Evolutionary conservation across 2,329 filamentous ascomycete species (phyloP).

Genomic region (Fusarium tupiense): DNA sequence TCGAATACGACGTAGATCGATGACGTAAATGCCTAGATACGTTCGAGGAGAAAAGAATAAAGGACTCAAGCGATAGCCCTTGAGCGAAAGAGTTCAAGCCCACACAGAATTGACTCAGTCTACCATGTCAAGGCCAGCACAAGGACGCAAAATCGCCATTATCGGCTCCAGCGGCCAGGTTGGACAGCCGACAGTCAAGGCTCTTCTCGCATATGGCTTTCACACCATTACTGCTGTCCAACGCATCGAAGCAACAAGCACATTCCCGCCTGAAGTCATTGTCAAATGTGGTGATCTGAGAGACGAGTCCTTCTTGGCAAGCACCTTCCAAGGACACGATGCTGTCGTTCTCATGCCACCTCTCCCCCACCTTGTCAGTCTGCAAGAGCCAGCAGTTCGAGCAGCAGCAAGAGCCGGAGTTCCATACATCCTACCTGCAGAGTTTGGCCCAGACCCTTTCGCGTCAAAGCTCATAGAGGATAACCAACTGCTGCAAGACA

Average conservation of each 20-base stretch:
- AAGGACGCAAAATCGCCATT: slow-evolving; percentile 16
- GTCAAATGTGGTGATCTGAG: slow-evolving; percentile 6
- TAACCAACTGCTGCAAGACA: slow-evolving; percentile 15
- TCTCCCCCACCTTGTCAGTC: slow-evolving; percentile 9
- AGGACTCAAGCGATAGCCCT: too few species aligned
- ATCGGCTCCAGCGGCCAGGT: slow-evolving; percentile 10
- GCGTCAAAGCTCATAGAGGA: not conserved
- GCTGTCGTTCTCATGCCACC: slow-evolving; percentile 14
- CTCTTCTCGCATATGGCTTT: not conserved
- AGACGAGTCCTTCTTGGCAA: slow-evolving; percentile 9
- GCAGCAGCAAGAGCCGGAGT: slow-evolving; percentile 2
- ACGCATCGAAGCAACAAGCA: slow-evolving; percentile 6
- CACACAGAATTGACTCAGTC: too few species aligned
- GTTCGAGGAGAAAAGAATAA: not conserved
- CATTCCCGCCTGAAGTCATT: not conserved
- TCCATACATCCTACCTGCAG: slow-evolving; percentile 6
- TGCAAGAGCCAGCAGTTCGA: slow-evolving; percentile 21
- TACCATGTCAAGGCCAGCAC: not conserved
- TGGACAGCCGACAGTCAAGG: not conserved
- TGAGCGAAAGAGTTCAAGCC: not conserved
- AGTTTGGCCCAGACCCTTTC: slow-evolving; percentile 24
- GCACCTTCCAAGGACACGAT: slow-evolving; percentile 11
- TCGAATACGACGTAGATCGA: not conserved
- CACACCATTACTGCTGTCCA: slow-evolving; percentile 22
- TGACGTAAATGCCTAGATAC: not conserved